phyloP scores from a whole-genome alignment of 2,329 filamentous ascomycete genomes.

The Xylariaceae sp. region DNA sequence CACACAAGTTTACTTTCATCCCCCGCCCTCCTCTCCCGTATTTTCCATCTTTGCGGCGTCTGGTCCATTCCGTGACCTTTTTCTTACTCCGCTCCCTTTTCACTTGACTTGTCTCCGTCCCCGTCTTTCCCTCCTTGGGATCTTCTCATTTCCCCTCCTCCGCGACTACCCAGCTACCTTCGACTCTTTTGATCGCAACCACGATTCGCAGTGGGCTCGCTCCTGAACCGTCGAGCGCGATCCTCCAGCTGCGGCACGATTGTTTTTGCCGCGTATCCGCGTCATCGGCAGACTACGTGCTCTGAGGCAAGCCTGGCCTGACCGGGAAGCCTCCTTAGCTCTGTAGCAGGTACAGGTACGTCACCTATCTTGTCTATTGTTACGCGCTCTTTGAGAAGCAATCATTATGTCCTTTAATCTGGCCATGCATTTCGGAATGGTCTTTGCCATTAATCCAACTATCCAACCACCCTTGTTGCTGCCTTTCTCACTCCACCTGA shows the following conservation, averaged over 20 bases:
- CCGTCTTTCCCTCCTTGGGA: not conserved
- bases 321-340: not conserved
- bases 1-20: not conserved
- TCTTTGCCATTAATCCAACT: not conserved
- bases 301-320: not conserved
- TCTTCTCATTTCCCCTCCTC: not conserved
- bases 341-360: constrained; percentile 1
- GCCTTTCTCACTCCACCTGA: not conserved
- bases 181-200: not conserved
- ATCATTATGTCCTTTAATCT: not conserved
- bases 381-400: not conserved
- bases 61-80: not conserved
- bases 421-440: not conserved
- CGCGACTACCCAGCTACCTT: not conserved
- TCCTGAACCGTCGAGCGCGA: not conserved
- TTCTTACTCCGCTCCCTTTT: not conserved
- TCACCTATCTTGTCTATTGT: not conserved
- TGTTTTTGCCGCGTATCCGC: not conserved
- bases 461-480: not conserved
- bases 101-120: not conserved
- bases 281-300: not conserved
- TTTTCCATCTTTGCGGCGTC: not conserved
- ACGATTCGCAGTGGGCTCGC: not conserved
- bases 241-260: not conserved
- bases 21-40: not conserved